Evolutionary conservation across 495 filamentous ascomycete species (phyloP).

Genomic region (Aspergillus saccharolyticus): DNA sequence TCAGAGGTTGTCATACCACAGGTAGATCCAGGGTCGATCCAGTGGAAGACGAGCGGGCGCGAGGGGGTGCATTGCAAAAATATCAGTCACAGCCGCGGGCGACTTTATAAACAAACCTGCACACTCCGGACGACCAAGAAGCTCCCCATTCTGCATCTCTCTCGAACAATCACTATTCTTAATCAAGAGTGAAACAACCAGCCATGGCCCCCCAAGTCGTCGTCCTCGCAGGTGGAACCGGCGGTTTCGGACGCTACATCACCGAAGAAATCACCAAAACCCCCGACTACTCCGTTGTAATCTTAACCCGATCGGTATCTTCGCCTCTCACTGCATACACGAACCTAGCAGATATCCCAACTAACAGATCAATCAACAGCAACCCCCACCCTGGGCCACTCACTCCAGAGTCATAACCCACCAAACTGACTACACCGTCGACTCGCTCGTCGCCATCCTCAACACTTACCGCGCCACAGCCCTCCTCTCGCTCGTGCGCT

Average conservation of each 20-base stretch:
- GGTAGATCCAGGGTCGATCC: background rate
- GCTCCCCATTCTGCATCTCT: too few relatives aligned
- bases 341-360: too few relatives aligned
- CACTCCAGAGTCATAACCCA: background rate
- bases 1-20: background rate
- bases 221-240: conserved; percentile 4
- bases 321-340: background rate
- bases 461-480: background rate
- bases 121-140: too few relatives aligned
- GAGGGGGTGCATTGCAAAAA: background rate
- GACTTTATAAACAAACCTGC: background rate
- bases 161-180: too few relatives aligned
- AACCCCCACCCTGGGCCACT: background rate
- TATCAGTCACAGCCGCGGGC: background rate
- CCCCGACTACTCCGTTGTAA: background rate
- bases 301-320: background rate
- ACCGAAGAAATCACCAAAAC: conserved; percentile 2
- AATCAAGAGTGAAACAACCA: too few relatives aligned
- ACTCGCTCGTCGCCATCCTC: conserved; percentile 8
- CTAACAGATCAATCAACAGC: background rate
- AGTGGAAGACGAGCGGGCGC: background rate
- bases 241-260: conserved; percentile 4
- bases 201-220: conserved; percentile 3
- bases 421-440: conserved; percentile 10
- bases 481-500: conserved; percentile 14